phyloP scores from a whole-genome alignment of 2,329 filamentous ascomycete genomes.

The Neophaeococcomyces mojaviensis region DNA sequence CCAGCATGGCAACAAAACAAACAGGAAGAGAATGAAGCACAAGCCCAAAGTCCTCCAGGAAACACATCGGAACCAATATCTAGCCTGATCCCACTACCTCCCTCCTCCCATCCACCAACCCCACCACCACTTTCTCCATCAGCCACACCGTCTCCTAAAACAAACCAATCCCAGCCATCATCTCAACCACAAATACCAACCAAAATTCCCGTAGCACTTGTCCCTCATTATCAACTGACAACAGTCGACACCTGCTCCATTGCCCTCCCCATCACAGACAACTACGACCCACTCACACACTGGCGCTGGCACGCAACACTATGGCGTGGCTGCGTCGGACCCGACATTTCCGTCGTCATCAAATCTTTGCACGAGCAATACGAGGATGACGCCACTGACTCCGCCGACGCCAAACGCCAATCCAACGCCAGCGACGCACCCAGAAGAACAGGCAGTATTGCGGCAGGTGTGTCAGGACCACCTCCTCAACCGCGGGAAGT shows the following conservation, averaged over 20 bases:
- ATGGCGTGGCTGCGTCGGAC: conserved; percentile 77
- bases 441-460: background rate
- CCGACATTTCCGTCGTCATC: conserved; percentile 53
- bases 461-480: background rate
- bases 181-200: background rate
- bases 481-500: background rate
- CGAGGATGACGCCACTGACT: conserved; percentile 28
- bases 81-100: background rate
- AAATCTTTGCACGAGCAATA: conserved; percentile 32
- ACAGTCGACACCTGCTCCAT: conserved; percentile 69
- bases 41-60: background rate
- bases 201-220: conserved; percentile 61
- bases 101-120: conserved; percentile 7
- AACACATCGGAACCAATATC: background rate
- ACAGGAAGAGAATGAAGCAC: background rate
- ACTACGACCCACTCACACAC: conserved; percentile 76
- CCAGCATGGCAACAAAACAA: background rate
- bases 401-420: conserved; percentile 41
- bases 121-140: conserved; percentile 20
- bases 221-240: conserved; percentile 73
- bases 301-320: conserved; percentile 97
- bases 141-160: conserved; percentile 13
- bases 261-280: conserved; percentile 65
- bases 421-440: background rate
- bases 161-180: conserved; percentile 14